These are phyloP conservation scores for Suillus fuscotomentosus DNA, from an alignment of 768 basidiomycete species.

Conservation along the genomic window DNA sequence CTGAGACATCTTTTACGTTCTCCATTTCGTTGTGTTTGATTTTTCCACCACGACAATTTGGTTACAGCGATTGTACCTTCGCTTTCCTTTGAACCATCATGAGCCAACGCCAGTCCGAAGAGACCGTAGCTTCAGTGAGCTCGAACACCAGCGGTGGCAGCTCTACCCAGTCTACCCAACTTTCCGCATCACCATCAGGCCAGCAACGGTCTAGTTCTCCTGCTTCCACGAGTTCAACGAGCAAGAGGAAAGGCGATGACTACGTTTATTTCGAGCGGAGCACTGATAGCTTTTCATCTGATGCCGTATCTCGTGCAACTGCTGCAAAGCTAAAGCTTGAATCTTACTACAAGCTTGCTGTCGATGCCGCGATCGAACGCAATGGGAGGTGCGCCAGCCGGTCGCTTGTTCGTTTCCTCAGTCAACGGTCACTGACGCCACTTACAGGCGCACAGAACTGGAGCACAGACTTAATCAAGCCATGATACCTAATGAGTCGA, in stretches of 20 bases:
- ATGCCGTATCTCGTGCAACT: slow-evolving; percentile 85
- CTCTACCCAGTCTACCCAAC: background rate
- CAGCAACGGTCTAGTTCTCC: slow-evolving; percentile 31
- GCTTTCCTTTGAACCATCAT: slow-evolving; percentile 16
- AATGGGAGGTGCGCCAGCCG: slow-evolving; percentile 73
- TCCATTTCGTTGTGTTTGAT: slow-evolving; percentile 11
- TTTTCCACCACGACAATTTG: slow-evolving; percentile 6
- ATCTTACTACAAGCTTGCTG: slow-evolving; percentile 97
- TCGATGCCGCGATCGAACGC: slow-evolving; percentile 93
- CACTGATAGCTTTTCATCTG: slow-evolving; percentile 77
- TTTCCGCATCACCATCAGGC: slow-evolving; percentile 14
- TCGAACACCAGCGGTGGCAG: background rate
- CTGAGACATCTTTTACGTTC: slow-evolving; percentile 25
- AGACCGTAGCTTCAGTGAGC: slow-evolving; percentile 3
- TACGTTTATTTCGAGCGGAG: slow-evolving; percentile 97
- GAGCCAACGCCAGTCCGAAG: slow-evolving; percentile 31
- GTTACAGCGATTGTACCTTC: background rate
- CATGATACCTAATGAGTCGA: slow-evolving; percentile 72
- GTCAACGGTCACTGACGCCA: slow-evolving; percentile 6
- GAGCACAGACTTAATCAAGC: slow-evolving; percentile 82
- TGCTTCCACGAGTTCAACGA: slow-evolving; percentile 26
- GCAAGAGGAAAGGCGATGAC: slow-evolving; percentile 38
- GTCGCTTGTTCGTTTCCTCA: slow-evolving; percentile 3
- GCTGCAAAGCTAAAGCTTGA: slow-evolving; percentile 96
- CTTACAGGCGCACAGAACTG: slow-evolving; percentile 77